phyloP scores from a whole-genome alignment of 495 filamentous ascomycete genomes.

The Xylaria nigripes region DNA sequence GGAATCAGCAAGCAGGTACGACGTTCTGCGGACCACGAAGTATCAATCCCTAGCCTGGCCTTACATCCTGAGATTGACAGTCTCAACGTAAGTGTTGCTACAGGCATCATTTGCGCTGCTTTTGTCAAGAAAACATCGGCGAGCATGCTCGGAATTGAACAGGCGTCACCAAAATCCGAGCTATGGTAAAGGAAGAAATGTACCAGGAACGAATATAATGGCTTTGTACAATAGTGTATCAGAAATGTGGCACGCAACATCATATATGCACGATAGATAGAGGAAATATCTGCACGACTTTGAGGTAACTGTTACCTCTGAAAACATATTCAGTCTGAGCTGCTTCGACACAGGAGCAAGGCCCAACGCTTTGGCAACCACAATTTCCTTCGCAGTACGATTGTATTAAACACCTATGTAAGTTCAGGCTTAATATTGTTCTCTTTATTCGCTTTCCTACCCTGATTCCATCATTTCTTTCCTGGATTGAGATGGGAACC shows the following conservation, averaged over 20 bases:
- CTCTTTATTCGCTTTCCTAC: too few relatives aligned
- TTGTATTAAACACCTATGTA: too few relatives aligned
- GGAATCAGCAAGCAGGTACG: slow-evolving; percentile 58
- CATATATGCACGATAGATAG: neutral
- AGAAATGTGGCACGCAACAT: neutral
- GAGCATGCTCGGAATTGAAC: slow-evolving; percentile 17
- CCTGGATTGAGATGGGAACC: too few relatives aligned
- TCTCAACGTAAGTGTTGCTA: slow-evolving; percentile 83
- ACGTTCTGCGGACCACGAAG: slow-evolving; percentile 51
- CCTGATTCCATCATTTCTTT: too few relatives aligned
- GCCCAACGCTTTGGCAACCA: too few relatives aligned
- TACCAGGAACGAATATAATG: neutral
- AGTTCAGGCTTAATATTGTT: too few relatives aligned
- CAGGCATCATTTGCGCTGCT: slow-evolving; percentile 60
- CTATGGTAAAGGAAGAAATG: slow-evolving; percentile 9
- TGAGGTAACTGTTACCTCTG: too few relatives aligned
- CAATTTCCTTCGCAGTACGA: too few relatives aligned
- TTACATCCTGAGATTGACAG: slow-evolving; percentile 52
- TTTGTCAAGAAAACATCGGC: slow-evolving; percentile 31
- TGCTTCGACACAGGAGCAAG: too few relatives aligned
- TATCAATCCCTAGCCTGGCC: slow-evolving; percentile 40
- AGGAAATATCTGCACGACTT: neutral
- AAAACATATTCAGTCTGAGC: too few relatives aligned
- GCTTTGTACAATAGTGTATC: neutral
- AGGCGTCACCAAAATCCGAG: slow-evolving; percentile 17